These are phyloP conservation scores for Candida sojae DNA, from an alignment of 1,139 yeast species.

Conservation along the genomic window DNA sequence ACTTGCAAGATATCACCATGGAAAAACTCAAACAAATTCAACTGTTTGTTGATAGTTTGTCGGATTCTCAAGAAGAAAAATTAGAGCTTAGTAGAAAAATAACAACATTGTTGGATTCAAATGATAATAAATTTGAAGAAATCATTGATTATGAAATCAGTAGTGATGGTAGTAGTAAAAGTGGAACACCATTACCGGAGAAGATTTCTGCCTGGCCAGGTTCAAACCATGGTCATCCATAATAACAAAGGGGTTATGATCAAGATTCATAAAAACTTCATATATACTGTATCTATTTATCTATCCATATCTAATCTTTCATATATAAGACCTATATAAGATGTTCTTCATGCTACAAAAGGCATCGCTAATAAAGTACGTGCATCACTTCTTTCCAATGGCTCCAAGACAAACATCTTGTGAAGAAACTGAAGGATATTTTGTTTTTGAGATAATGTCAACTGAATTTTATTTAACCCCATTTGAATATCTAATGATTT, in stretches of 20 bases:
- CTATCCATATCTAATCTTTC: no score
- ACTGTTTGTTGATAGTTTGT: conserved; percentile 6
- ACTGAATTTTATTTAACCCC: conserved; percentile 24
- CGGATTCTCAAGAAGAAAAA: conserved; percentile 9
- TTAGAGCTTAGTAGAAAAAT: conserved; percentile 9
- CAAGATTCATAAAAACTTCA: background rate
- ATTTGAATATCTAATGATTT: conserved; percentile 44
- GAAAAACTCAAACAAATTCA: conserved; percentile 30
- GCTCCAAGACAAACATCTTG: conserved; percentile 58
- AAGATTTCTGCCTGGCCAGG: conserved; percentile 70
- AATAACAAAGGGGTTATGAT: conserved; percentile 2
- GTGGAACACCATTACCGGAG: conserved; percentile 39
- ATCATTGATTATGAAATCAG: conserved; percentile 16
- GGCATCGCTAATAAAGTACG: conserved; percentile 43
- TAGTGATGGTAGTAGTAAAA: conserved; percentile 23
- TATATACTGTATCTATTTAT: background rate
- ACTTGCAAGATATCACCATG: conserved; percentile 45
- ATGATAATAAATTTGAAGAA: conserved; percentile 19
- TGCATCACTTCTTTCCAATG: conserved; percentile 45
- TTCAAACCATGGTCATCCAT: conserved; percentile 66
- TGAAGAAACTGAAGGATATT: conserved; percentile 33
- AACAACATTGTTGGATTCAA: conserved; percentile 11
- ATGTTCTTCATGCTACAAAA: conserved; percentile 15
- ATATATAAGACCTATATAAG: background rate
- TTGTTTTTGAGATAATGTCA: conserved; percentile 5